Evolutionary conservation across 768 basidiomycete species (phyloP).

Genomic region (Amanita pallidorosea): DNA sequence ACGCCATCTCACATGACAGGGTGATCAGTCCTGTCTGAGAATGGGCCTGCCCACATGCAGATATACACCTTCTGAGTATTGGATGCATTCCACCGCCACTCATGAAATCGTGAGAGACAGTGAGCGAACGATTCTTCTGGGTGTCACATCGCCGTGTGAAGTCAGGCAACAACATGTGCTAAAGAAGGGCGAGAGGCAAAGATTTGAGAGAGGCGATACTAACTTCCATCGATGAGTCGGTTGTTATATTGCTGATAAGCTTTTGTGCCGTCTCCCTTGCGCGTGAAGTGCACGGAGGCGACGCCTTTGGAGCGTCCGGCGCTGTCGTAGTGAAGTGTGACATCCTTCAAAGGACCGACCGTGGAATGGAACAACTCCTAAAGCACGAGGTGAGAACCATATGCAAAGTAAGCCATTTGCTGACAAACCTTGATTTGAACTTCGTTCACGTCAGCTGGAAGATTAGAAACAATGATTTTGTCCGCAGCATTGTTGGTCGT

Average conservation of each 20-base stretch:
- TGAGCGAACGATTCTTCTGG: conserved; percentile 28
- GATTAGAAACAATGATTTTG: conserved; percentile 94
- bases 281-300: conserved; percentile 78
- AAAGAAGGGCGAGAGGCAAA: conserved; percentile 28
- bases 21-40: conserved; percentile 27
- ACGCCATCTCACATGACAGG: conserved; percentile 16
- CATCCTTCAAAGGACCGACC: conserved; percentile 77
- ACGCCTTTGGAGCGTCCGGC: conserved; percentile 84
- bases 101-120: conserved; percentile 27
- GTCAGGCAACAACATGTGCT: conserved; percentile 13
- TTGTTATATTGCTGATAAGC: conserved; percentile 94
- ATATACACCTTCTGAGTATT: background rate
- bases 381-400: background rate
- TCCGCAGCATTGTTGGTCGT: conserved; percentile 37
- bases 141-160: conserved; percentile 12
- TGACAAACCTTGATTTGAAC: conserved; percentile 76
- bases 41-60: background rate
- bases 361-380: conserved; percentile 92
- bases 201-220: conserved; percentile 61
- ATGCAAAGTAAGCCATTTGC: background rate
- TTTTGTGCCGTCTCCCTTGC: conserved; percentile 83
- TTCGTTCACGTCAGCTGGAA: conserved; percentile 90
- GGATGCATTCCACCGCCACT: background rate
- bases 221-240: conserved; percentile 99
- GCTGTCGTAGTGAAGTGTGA: conserved; percentile 78